Conservation (phyloP, 768 basidiomycete species). For the Rickenella mellea region DNA sequence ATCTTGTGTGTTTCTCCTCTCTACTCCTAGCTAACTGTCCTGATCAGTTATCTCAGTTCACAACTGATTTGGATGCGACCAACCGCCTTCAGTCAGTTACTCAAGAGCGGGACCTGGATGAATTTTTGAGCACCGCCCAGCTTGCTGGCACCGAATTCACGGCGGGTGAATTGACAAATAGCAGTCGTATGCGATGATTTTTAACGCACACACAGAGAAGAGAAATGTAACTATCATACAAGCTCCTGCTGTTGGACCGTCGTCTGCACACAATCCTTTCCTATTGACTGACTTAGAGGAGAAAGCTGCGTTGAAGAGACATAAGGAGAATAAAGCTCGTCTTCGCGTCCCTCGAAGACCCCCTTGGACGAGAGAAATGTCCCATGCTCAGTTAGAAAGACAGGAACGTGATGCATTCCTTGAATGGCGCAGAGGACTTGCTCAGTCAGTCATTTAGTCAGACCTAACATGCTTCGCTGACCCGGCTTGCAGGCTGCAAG, state of each 20-base stretch:
- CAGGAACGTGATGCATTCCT: constrained; percentile 88
- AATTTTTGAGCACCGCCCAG: constrained; percentile 91
- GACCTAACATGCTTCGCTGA: not conserved
- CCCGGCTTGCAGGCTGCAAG: constrained; percentile 56
- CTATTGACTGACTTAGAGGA: constrained; percentile 81
- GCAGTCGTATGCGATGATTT: not conserved
- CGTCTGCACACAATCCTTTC: constrained; percentile 66
- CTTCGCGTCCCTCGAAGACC: constrained; percentile 87
- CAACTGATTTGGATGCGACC: constrained; percentile 61
- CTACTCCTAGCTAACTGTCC: not conserved
- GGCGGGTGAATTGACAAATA: constrained; percentile 48
- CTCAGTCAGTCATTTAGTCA: constrained; percentile 52
- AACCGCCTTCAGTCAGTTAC: constrained; percentile 82
- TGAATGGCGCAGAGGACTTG: constrained; percentile 87
- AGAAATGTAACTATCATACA: constrained; percentile 74
- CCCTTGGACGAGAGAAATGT: constrained; percentile 78
- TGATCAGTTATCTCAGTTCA: constrained; percentile 39
- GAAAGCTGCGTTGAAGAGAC: constrained; percentile 59
- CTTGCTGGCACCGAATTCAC: constrained; percentile 94
- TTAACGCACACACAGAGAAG: constrained; percentile 39
- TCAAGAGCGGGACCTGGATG: constrained; percentile 91
- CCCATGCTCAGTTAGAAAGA: constrained; percentile 68
- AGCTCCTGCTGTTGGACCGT: constrained; percentile 28
- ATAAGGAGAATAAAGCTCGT: constrained; percentile 60
- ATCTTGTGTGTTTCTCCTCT: constrained; percentile 42